These are phyloP conservation scores for Nannochloropsis oceanica DNA, from an alignment of 108 stramenopile genomes.

Conservation along the genomic window DNA sequence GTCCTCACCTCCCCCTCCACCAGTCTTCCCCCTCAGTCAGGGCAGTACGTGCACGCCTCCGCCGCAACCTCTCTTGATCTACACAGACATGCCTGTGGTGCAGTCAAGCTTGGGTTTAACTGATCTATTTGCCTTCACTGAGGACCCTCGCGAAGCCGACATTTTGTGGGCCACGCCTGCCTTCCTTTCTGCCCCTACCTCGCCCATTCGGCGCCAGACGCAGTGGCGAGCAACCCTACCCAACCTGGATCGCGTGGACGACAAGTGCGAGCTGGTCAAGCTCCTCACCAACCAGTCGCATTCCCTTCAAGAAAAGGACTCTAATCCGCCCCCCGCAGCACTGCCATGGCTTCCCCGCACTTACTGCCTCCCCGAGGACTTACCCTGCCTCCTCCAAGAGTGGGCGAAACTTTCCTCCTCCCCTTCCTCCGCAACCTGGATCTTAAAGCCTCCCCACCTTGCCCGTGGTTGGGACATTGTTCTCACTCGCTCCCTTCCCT, in stretches of 20 bases:
- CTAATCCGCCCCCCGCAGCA: background rate
- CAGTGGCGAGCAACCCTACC: background rate
- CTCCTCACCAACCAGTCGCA: background rate
- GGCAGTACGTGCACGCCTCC: background rate
- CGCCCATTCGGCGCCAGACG: background rate
- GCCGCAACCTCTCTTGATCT: background rate
- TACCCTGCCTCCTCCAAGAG: background rate
- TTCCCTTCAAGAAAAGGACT: background rate
- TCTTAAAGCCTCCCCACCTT: background rate
- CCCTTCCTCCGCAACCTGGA: background rate
- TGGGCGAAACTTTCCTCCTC: background rate
- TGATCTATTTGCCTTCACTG: background rate
- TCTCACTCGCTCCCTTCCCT: background rate
- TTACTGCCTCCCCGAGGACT: background rate
- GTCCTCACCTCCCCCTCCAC: background rate
- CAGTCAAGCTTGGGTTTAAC: background rate
- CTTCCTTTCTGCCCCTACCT: background rate
- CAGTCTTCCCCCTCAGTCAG: background rate
- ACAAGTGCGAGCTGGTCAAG: background rate
- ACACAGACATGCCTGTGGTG: background rate
- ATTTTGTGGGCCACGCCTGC: background rate
- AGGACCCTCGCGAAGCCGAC: background rate
- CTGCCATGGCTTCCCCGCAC: background rate
- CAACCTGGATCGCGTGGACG: background rate
- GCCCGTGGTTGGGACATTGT: background rate